Evolutionary conservation across 2,329 filamentous ascomycete genomes (phyloP).

Genomic region (Pseudogymnoascus sp.): DNA sequence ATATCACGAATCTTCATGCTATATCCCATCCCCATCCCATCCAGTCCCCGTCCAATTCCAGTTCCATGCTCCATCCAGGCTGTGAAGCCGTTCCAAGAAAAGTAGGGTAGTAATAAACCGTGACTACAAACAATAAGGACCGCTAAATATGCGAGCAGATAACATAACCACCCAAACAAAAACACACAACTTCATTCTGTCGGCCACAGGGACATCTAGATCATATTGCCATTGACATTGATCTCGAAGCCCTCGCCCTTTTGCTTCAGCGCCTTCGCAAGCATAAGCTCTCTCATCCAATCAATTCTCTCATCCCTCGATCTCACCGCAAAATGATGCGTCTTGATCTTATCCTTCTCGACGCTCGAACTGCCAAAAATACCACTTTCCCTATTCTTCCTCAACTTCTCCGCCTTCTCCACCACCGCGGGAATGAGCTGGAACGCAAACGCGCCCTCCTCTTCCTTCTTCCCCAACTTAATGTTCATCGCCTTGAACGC

Average conservation of each 20-base stretch:
- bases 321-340: slow-evolving; percentile 89
- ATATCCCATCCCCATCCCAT: background rate
- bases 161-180: background rate
- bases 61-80: background rate
- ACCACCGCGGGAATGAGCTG: slow-evolving; percentile 62
- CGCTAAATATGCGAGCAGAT: slow-evolving; percentile 5
- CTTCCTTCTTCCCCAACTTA: slow-evolving; percentile 44
- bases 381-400: slow-evolving; percentile 32
- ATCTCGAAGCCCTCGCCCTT: slow-evolving; percentile 79
- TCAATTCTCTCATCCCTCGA: slow-evolving; percentile 85
- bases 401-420: slow-evolving; percentile 40
- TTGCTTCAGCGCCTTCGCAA: slow-evolving; percentile 77
- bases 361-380: slow-evolving; percentile 24
- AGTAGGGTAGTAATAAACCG: background rate
- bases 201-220: slow-evolving; percentile 37
- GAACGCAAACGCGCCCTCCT: slow-evolving; percentile 68
- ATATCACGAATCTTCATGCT: background rate
- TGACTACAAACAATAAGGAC: background rate
- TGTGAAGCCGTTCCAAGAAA: background rate
- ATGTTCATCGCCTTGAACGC: slow-evolving; percentile 76
- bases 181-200: background rate
- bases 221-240: slow-evolving; percentile 72
- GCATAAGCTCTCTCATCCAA: slow-evolving; percentile 93
- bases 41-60: background rate
- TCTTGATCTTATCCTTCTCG: slow-evolving; percentile 62